Percentiles rank a stretch among this genome's conserved stretches.
Evolutionary conservation across 352 stramenopile species (phyloP).

Genomic region (Phytophthora rubi): DNA sequence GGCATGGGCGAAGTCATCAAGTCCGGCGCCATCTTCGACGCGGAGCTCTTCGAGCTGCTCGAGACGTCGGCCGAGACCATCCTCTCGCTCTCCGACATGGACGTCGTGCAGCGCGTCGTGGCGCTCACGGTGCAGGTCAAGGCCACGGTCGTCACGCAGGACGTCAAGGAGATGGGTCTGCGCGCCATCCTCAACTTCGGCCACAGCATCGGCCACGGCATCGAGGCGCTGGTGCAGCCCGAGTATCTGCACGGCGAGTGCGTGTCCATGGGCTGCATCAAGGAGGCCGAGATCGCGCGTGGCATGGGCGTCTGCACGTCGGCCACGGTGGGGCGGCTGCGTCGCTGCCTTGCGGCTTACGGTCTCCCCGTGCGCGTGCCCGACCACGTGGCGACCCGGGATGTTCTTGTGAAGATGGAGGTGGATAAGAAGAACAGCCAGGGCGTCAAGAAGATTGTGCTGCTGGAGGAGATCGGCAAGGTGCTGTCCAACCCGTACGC

Average conservation of each 20-base stretch:
- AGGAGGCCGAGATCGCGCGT: conserved; percentile 94
- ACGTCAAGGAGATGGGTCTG: conserved; percentile 96
- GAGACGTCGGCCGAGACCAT: conserved; percentile 91
- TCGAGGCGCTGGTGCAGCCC: conserved; percentile 96
- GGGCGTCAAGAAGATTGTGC: conserved; percentile 83
- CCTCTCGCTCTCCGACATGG: conserved; percentile 67
- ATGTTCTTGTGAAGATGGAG: conserved; percentile 86
- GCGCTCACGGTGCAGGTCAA: conserved; percentile 92
- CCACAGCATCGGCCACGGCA: conserved; percentile 99
- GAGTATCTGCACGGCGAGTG: conserved; percentile 97
- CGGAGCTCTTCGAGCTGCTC: conserved; percentile 94
- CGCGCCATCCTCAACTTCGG: conserved; percentile 98
- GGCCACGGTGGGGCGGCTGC: conserved; percentile 72
- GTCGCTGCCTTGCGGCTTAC: conserved; percentile 73
- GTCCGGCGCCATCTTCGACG: conserved; percentile 96
- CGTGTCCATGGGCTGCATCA: conserved; percentile 97
- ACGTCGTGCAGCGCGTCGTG: conserved; percentile 70
- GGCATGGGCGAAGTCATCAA: conserved; percentile 98
- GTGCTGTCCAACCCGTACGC: conserved; percentile 76
- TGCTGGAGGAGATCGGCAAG: conserved; percentile 75
- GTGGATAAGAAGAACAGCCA: conserved; percentile 89
- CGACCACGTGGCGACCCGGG: conserved; percentile 54
- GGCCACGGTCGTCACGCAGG: conserved; percentile 94
- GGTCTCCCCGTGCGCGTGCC: conserved; percentile 74
- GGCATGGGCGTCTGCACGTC: conserved; percentile 77